Evolutionary conservation across 345 rosid genomes (phyloP), one percentile per base, ranked within the genome.

Genomic region (Boechera stricta): DNA sequence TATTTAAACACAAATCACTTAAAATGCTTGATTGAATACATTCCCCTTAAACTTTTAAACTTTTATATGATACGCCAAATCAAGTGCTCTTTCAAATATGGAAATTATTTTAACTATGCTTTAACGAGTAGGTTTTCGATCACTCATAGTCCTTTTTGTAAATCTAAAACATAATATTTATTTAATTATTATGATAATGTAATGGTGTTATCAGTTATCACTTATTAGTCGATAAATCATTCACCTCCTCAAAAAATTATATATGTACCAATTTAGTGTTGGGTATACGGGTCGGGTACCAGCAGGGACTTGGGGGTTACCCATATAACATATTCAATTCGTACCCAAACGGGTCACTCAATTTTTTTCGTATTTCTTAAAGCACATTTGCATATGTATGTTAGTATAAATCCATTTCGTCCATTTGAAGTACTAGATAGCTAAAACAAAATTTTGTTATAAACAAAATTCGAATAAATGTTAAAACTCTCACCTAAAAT

Each of bases 31-130:
- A 28, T 28, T 28, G 29, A 28, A 28, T 28, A 28, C 29, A 2
- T 28, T 28, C 3, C 29, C 29, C 24, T 21, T 21, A 21, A 21
- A 21, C 24, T 21, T 21, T 21, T 21, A 21, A 21, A 21, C 60
- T 77, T 64, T 38, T 64, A 38, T 41, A 71, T 64, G 61, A 71
- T 64, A 26, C 36, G 81, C 76, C 77, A 64, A 77, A 64, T 77
- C 41, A 47, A 64, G 55, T 62, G 65, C 51, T 15, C 51, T 70
- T 18, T 77, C 71, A 42, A 70, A 44, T 77, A 42, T 70, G 48
- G 80, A 69, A 44, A 70, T 5, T 38, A 38, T 11, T 21, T 28
- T 59, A 62, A 54, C 3, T 51, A 21, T 69, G 56, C 64, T 61
- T 60, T 76, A 51, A 49, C 10, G 28, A 64, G 58, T 18, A 53